These are phyloP conservation scores for Hypoxylon sp. DNA, from an alignment of 2,329 filamentous ascomycete species.

Conservation along the genomic window DNA sequence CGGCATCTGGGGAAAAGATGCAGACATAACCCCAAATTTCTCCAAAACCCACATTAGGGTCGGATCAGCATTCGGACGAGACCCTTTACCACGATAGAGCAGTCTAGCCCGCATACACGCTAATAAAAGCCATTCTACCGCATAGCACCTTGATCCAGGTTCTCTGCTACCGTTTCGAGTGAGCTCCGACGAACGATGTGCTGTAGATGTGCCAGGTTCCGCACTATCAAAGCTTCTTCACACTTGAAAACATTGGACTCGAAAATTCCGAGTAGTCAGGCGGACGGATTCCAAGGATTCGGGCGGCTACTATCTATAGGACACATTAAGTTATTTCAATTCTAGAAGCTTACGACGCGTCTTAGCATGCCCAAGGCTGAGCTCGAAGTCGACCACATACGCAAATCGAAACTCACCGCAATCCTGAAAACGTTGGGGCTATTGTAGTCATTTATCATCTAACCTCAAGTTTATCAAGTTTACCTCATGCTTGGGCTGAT, in stretches of 20 bases:
- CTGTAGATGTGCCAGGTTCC: slow-evolving; percentile 31
- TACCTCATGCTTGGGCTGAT: slow-evolving; percentile 11
- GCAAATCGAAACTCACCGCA: slow-evolving; percentile 6
- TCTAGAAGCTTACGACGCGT: slow-evolving; percentile 18
- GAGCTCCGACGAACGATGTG: slow-evolving; percentile 26
- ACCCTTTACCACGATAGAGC: slow-evolving; percentile 35
- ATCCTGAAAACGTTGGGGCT: slow-evolving; percentile 15
- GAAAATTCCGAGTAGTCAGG: slow-evolving; percentile 28
- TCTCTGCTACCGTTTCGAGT: slow-evolving; percentile 31
- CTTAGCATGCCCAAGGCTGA: slow-evolving; percentile 12
- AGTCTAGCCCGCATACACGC: slow-evolving; percentile 34
- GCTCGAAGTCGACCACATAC: slow-evolving; percentile 7
- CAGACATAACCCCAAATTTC: slow-evolving; percentile 40
- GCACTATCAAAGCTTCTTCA: slow-evolving; percentile 28
- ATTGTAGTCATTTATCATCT: not conserved
- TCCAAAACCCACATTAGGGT: slow-evolving; percentile 40
- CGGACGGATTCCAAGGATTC: slow-evolving; percentile 15
- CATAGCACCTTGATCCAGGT: slow-evolving; percentile 41
- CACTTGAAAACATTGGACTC: slow-evolving; percentile 8
- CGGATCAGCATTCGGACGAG: slow-evolving; percentile 39
- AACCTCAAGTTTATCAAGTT: no score
- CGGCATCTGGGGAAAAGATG: slow-evolving; percentile 41
- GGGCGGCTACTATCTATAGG: slow-evolving; percentile 1
- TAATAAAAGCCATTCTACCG: slow-evolving; percentile 42
- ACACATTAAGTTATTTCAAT: slow-evolving; percentile 22